Conservation (phyloP, 306 rosid species). For the Sindora glabra region DNA sequence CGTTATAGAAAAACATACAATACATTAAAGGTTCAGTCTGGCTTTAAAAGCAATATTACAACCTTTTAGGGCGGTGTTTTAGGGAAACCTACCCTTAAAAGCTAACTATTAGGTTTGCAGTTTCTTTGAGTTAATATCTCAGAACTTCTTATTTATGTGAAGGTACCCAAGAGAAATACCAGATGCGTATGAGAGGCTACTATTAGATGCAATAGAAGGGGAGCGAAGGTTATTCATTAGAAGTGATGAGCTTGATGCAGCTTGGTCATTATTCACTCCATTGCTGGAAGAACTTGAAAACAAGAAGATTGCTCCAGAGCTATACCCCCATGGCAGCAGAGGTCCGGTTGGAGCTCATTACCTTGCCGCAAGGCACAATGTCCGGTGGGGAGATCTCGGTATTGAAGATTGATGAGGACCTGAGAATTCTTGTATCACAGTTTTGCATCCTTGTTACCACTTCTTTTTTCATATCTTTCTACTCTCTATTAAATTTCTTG, state of each 20-base stretch:
- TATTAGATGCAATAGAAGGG: conserved; percentile 90
- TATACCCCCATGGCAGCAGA: conserved; percentile 88
- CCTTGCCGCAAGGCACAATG: conserved; percentile 82
- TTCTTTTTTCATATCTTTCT: not conserved
- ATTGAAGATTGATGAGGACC: conserved; percentile 33
- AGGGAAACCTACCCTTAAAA: no score
- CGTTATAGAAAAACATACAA: no score
- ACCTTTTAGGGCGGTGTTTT: no score
- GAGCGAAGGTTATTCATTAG: conserved; percentile 87
- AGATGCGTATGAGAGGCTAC: conserved; percentile 91
- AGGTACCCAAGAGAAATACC: conserved; percentile 88
- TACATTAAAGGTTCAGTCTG: no score
- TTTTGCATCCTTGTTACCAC: not conserved
- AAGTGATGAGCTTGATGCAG: conserved; percentile 95
- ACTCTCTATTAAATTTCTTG: no score
- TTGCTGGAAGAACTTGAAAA: conserved; percentile 79
- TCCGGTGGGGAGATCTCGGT: conserved; percentile 85
- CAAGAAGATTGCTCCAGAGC: conserved; percentile 86
- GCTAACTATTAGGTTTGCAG: no score
- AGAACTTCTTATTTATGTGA: conserved; percentile 22
- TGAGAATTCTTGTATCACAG: not conserved
- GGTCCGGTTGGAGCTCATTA: conserved; percentile 96
- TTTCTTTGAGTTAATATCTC: no score
- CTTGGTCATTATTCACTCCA: conserved; percentile 89
- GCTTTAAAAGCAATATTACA: no score